Conservation (phyloP, 495 filamentous ascomycete species). For the Astrocystis sublimbata region DNA sequence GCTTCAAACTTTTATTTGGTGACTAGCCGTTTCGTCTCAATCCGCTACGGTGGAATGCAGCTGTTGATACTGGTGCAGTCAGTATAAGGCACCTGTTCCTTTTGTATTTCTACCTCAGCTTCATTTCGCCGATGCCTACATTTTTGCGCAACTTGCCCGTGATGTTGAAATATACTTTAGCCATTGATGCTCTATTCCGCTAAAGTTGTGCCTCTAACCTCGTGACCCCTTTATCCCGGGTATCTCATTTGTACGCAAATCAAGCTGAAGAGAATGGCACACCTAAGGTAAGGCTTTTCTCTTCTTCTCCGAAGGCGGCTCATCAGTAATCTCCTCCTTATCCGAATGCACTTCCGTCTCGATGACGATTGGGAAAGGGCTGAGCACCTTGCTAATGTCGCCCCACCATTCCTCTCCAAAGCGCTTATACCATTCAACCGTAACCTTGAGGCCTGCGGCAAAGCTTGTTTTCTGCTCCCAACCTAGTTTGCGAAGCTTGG, state of each 20-base stretch:
- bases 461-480: conserved; percentile 67
- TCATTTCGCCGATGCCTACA: too few relatives aligned
- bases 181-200: too few relatives aligned
- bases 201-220: not conserved
- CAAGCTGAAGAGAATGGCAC: too few relatives aligned
- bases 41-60: too few relatives aligned
- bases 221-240: not conserved
- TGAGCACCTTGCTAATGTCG: conserved; percentile 65
- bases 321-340: conserved; percentile 50
- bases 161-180: too few relatives aligned
- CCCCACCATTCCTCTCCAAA: conserved; percentile 72
- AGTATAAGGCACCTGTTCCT: too few relatives aligned
- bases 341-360: conserved; percentile 52
- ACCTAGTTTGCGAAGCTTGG: conserved; percentile 63
- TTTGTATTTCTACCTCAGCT: too few relatives aligned
- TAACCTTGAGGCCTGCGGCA: conserved; percentile 60
- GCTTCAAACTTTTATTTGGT: too few relatives aligned
- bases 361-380: conserved; percentile 58
- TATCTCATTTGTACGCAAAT: conserved; percentile 11
- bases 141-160: too few relatives aligned
- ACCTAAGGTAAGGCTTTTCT: conserved; percentile 50
- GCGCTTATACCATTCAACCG: conserved; percentile 68
- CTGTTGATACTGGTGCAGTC: too few relatives aligned
- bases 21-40: too few relatives aligned
- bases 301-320: conserved; percentile 37